Percentiles rank a stretch among this genome's conserved stretches.
Conservation (phyloP, 2,329 filamentous ascomycete species). For the Neopestalotiopsis rosae region DNA sequence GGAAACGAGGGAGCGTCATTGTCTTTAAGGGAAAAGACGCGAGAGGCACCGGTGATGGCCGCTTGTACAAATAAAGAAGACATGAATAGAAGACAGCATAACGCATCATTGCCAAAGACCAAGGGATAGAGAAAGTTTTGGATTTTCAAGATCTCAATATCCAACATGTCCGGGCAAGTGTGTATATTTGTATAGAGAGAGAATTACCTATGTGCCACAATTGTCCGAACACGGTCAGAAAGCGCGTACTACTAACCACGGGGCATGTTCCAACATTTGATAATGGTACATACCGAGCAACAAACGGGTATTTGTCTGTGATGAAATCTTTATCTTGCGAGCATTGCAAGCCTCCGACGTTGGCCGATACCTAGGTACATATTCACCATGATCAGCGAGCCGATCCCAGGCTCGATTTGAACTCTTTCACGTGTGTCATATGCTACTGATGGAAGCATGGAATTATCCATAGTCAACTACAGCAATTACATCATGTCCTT, state of each 20-base stretch:
- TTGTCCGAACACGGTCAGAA: background rate
- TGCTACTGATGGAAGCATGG: background rate
- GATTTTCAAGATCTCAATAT: background rate
- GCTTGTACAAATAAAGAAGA: conserved; percentile 30
- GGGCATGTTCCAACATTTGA: too few species aligned
- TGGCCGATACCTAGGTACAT: too few species aligned
- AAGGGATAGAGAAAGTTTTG: background rate
- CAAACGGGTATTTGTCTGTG: too few species aligned
- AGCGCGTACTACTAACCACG: too few species aligned
- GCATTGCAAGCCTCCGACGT: too few species aligned
- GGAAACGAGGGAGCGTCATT: conserved; percentile 18
- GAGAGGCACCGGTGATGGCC: conserved; percentile 7
- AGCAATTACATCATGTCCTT: conserved; percentile 1
- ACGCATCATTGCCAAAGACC: conserved; percentile 23
- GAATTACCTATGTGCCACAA: background rate
- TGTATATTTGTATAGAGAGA: conserved; percentile 14
- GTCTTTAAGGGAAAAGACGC: background rate
- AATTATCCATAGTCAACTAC: background rate
- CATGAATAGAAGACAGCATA: conserved; percentile 28
- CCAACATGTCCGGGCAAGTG: background rate
- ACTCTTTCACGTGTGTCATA: too few species aligned
- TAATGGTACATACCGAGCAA: too few species aligned
- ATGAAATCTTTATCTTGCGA: too few species aligned
- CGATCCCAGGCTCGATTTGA: too few species aligned
- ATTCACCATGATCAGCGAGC: too few species aligned